Conservation (phyloP, 2,329 filamentous ascomycete species). For the Colletotrichum somersetense region DNA sequence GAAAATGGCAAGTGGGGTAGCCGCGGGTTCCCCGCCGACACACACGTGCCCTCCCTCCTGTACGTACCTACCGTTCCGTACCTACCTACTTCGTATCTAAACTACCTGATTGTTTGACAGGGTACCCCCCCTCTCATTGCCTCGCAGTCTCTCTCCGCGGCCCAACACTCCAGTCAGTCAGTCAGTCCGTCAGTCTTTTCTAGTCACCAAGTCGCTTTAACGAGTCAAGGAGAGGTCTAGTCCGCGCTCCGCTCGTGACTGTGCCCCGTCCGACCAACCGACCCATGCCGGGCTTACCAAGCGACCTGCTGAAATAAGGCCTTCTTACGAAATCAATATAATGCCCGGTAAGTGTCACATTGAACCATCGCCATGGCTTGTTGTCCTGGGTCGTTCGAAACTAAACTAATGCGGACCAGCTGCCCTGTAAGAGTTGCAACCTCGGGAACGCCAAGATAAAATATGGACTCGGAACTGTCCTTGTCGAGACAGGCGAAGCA, state of each 20-base stretch:
- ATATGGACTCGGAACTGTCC: no score
- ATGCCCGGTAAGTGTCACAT: neutral
- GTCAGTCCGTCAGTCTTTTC: no score
- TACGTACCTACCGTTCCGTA: neutral
- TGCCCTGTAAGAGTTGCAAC: no score
- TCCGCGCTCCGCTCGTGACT: neutral
- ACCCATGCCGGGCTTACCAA: slow-evolving; percentile 27
- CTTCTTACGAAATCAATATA: slow-evolving; percentile 20
- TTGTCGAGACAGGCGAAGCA: neutral
- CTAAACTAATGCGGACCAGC: neutral
- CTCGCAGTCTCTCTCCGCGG: neutral
- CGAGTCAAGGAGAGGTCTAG: neutral
- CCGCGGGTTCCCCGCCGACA: slow-evolving; percentile 2
- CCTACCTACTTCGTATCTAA: no score
- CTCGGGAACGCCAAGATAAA: neutral
- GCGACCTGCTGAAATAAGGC: slow-evolving; percentile 17
- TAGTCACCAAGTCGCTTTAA: neutral
- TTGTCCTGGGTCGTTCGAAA: neutral
- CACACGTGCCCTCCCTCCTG: slow-evolving; percentile 28
- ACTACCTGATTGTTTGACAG: neutral
- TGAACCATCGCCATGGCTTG: neutral
- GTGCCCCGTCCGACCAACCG: neutral
- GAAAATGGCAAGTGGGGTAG: slow-evolving; percentile 26
- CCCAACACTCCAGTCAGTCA: neutral
- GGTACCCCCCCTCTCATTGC: neutral